Conservation (phyloP, 73 alveolate species). For the Symbiodinium pilosum region DNA sequence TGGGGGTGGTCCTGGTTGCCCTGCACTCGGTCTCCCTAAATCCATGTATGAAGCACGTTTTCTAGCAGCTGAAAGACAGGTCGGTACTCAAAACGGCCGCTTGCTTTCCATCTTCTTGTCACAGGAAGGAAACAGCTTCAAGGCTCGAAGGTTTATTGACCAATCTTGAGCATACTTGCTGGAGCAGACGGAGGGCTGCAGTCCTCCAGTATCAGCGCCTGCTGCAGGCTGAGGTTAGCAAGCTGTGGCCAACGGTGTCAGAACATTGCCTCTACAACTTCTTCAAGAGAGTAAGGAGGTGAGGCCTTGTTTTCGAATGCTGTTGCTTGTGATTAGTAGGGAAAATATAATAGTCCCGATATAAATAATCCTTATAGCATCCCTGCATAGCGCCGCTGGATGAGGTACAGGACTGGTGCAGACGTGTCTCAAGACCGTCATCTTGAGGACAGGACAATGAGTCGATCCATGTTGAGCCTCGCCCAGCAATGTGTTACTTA, state of each 20-base stretch:
- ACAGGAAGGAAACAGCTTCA: background rate
- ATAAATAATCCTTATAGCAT: too few species aligned
- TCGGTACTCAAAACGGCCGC: slow-evolving; percentile 57
- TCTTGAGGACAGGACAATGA: background rate
- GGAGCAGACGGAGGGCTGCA: background rate
- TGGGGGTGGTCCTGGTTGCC: slow-evolving; percentile 62
- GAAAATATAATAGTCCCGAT: too few species aligned
- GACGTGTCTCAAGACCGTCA: slow-evolving; percentile 87
- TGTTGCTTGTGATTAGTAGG: too few species aligned
- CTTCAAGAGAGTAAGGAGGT: slow-evolving; percentile 80
- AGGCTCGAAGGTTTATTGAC: background rate
- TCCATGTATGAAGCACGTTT: background rate
- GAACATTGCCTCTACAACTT: slow-evolving; percentile 81
- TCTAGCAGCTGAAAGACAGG: background rate
- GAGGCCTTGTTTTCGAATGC: background rate
- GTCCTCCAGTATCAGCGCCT: too few species aligned
- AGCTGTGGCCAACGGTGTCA: slow-evolving; percentile 81
- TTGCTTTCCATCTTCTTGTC: slow-evolving; percentile 38
- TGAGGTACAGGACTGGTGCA: slow-evolving; percentile 58
- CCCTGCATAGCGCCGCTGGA: too few species aligned
- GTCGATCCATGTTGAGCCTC: background rate
- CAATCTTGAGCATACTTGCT: background rate
- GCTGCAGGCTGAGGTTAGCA: slow-evolving; percentile 44
- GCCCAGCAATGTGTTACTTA: background rate
- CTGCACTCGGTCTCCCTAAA: background rate